Conservation (phyloP, 2,329 filamentous ascomycete genomes). For the Ophiostoma angusticollis region DNA sequence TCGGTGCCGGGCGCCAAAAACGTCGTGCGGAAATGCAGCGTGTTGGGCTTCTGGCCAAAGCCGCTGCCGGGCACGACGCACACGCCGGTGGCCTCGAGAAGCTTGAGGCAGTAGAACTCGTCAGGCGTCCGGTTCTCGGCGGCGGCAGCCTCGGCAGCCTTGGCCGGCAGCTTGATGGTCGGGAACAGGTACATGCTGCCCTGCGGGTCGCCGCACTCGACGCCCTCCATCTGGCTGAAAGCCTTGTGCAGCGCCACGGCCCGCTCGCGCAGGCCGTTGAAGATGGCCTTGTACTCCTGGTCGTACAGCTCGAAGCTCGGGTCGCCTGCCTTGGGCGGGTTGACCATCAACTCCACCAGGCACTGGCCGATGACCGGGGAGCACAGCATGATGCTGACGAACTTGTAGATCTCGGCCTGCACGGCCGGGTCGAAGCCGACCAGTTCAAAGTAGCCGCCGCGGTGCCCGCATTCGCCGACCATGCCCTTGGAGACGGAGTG, state of each 20-base stretch:
- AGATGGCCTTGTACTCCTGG: conserved; percentile 75
- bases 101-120: conserved; percentile 84
- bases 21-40: conserved; percentile 88
- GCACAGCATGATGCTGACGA: conserved; percentile 93
- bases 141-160: conserved; percentile 63
- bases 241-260: conserved; percentile 79
- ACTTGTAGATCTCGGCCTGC: conserved; percentile 93
- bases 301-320: conserved; percentile 75
- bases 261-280: conserved; percentile 61
- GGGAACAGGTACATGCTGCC: conserved; percentile 99
- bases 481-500: conserved; percentile 97
- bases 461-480: conserved; percentile 96
- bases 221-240: conserved; percentile 90
- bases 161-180: conserved; percentile 66
- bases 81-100: conserved; percentile 88
- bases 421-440: conserved; percentile 78
- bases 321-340: conserved; percentile 74
- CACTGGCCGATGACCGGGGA: conserved; percentile 93
- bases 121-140: conserved; percentile 65
- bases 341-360: conserved; percentile 94
- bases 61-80: conserved; percentile 87
- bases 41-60: conserved; percentile 87
- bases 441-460: conserved; percentile 95
- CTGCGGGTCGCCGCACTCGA: conserved; percentile 79
- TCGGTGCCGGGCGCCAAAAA: conserved; percentile 94